Evolutionary conservation across 2,329 filamentous ascomycete species (phyloP), one percentile per base, ranked within the genome.

Genomic region (Nannizziopsis barbatae): DNA sequence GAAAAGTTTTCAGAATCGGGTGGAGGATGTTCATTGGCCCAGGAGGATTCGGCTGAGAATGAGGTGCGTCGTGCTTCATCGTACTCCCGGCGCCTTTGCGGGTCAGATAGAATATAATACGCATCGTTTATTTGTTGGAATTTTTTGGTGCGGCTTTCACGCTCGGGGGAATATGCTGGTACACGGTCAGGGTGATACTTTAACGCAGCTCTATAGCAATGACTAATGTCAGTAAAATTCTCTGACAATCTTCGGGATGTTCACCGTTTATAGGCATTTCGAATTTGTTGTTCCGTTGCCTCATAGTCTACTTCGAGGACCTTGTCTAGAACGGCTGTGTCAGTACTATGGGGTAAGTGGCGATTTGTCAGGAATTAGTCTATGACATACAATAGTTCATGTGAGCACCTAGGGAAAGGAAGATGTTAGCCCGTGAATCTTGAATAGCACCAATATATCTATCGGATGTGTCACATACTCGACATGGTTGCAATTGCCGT

Each of bases 131-230:
- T 85, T 55, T 85, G 79, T 66, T 95, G 88, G 71, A 95, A 95
- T 63, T 83, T 83, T 61, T 84, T 85, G 5, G 92, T 98, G 60
- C 89, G 84, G 10, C 77, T 67, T 17, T 79, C 67, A 54, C 90
- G 86, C 58, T 96, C 88, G 33, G 89, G 86, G 4, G 87, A 90
- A 67, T 88, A 80, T 55, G 77, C 71, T 22, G 88, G 76, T 36
- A 98, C 87, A 51, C 92, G 85, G 65, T 98, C 92, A 1, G 90
- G 90, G 65, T 96, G 90, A 55, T 86, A 88, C 68, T 92, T 94
- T 40, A 96, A 74, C 4, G 90, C 90, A 59, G 86, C 85, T 62
- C 84, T 88, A 17, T 40, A 4, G n/a, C 20, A 10, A 11, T 15
- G 43, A 15, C 3, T 15, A 36, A n/a, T 22, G 33, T 39, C 15